Percentiles rank a stretch among this genome's conserved stretches.
Conservation (phyloP, 2,329 filamentous ascomycete species). For the Xylaria sp. region DNA sequence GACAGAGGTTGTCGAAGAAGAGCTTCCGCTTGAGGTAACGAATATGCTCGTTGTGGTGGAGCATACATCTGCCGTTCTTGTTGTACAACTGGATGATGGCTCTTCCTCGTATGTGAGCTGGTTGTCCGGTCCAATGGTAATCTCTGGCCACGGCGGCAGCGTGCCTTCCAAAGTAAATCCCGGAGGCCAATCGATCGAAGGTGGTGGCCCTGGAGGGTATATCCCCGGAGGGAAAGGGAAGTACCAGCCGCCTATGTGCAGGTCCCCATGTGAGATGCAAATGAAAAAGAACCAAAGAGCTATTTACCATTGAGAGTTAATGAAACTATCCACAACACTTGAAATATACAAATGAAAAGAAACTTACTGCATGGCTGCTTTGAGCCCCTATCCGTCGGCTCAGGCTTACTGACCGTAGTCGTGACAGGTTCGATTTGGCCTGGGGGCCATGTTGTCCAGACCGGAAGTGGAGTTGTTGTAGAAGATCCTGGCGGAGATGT, state of each 20-base stretch:
- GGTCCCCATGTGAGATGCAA: neutral
- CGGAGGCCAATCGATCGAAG: constrained; percentile 7
- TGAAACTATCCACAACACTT: neutral
- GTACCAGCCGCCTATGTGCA: constrained; percentile 11
- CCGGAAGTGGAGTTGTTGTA: constrained; percentile 2
- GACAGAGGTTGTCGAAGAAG: neutral
- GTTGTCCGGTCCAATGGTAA: constrained; percentile 5
- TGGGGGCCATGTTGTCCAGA: constrained; percentile 28
- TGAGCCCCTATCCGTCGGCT: constrained; percentile 14
- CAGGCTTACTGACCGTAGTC: constrained; percentile 14
- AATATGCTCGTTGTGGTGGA: constrained; percentile 3
- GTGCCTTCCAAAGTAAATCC: constrained; percentile 13
- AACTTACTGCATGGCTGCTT: constrained; percentile 7
- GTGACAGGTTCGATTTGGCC: constrained; percentile 15
- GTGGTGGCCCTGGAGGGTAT: constrained; percentile 13
- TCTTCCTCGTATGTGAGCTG: constrained; percentile 11
- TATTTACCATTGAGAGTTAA: too few species aligned
- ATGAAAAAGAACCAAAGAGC: constrained; percentile 21
- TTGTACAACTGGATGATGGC: constrained; percentile 5
- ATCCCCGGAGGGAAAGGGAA: constrained; percentile 8
- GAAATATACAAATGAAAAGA: too few species aligned
- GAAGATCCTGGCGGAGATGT: neutral
- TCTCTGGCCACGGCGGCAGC: constrained; percentile 16
- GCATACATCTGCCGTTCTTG: constrained; percentile 7
- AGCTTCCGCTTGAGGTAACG: constrained; percentile 1